Evolutionary conservation across 2,329 filamentous ascomycete species (phyloP), one percentile per base, ranked within the genome.

Genomic region (Aspergillus quadricinctus): DNA sequence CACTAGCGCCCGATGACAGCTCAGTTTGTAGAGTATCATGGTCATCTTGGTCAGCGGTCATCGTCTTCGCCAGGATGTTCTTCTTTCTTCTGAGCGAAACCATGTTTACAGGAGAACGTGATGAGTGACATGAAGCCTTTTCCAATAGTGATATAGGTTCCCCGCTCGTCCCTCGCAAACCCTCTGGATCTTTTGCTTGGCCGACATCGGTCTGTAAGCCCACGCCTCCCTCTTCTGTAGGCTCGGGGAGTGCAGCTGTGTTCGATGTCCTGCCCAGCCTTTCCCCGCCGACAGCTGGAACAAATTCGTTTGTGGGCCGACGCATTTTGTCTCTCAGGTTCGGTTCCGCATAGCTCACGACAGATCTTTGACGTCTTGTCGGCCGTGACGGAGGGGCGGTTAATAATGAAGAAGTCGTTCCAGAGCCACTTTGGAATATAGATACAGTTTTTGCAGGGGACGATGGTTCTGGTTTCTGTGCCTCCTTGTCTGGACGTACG

Each of bases 251-350:
- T 10, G 43, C 68, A 67, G 66, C 67, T 69, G 73, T 55, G 70
- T 71, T 50, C 70, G 79, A 82, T 53, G 37, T 78, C 77, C 64
- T 78, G 76, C 73, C 65, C 55, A 67, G 61, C 50, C 66, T 63
- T 53, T 68, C 83, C n/a, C 83, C 85, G 10, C 81, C 75, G 14
- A 93, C 89, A 1, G 89, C 89, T 70, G 92, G 88, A 37, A 88
- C 83, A 9, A 92, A 74, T 61, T 90, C 85, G 68, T 90, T 90
- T 1, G 87, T 89, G 23, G 90, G 89, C 57, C 90, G 83, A 57
- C 90, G 83, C 89, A 94, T 92, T 75, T 94, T 94, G 68, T 87
- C 88, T 59, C 88, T 82, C 45, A 94, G 78, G 66, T 89, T 93
- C 1, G 90, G 90, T 70, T 93, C 89, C 10, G 89, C 88, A 70